A percentile compares a stretch with the other conserved stretches of the same genome.
These are phyloP conservation scores for Cucurbitaria berberidis DNA, from an alignment of 2,329 filamentous ascomycete species.

Conservation along the genomic window DNA sequence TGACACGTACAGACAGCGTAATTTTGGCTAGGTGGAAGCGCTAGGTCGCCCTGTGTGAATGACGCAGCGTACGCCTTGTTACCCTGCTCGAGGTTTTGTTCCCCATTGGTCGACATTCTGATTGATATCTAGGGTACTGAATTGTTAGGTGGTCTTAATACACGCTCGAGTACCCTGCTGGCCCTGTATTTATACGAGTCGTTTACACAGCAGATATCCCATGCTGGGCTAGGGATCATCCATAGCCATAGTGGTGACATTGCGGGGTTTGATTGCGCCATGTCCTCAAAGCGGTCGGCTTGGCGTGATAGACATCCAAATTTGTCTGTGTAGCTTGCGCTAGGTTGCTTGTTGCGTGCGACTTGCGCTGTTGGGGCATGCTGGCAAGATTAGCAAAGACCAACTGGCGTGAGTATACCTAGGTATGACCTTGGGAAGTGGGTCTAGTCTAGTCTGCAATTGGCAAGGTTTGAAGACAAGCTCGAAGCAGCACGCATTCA, in stretches of 20 bases:
- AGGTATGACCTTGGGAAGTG: background rate
- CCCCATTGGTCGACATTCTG: slow-evolving; percentile 54
- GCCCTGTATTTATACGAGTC: slow-evolving; percentile 10
- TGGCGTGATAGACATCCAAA: slow-evolving; percentile 1
- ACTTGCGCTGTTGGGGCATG: background rate
- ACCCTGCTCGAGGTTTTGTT: slow-evolving; percentile 61
- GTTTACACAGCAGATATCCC: background rate
- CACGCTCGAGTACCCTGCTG: slow-evolving; percentile 6
- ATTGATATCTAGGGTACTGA: background rate
- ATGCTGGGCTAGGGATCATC: background rate
- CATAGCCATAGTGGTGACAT: slow-evolving; percentile 12
- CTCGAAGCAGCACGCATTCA: background rate
- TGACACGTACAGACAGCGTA: slow-evolving; percentile 65
- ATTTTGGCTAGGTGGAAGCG: slow-evolving; percentile 72
- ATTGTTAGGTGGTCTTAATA: background rate
- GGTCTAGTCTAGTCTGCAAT: background rate
- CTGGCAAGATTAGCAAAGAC: background rate
- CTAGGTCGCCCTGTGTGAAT: slow-evolving; percentile 71
- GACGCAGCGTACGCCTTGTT: slow-evolving; percentile 64
- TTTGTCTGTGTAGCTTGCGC: background rate
- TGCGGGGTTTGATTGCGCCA: slow-evolving; percentile 26
- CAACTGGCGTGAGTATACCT: no score
- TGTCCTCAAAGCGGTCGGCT: background rate
- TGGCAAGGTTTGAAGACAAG: background rate
- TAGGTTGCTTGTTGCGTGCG: slow-evolving; percentile 1